These are phyloP conservation scores for Globisporangium sylvaticum DNA, from an alignment of 352 stramenopile species.

Conservation along the genomic window DNA sequence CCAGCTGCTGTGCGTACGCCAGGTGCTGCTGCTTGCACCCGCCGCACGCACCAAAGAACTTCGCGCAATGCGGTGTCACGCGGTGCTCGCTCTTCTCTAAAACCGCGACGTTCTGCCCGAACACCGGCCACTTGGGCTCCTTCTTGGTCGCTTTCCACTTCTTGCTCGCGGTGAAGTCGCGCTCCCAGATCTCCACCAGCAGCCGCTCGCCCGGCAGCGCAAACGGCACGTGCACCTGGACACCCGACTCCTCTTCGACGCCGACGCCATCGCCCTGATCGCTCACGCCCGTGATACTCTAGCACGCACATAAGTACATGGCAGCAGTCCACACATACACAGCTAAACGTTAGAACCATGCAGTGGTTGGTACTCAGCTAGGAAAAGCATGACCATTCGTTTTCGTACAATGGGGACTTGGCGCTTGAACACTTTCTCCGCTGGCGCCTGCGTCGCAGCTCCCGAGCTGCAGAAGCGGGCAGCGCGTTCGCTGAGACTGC, in stretches of 20 bases:
- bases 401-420: constrained; percentile 14
- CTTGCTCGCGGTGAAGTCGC: constrained; percentile 31
- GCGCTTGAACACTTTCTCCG: constrained; percentile 12
- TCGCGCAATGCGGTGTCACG: constrained; percentile 33
- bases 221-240: constrained; percentile 50
- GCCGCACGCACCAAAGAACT: constrained; percentile 63
- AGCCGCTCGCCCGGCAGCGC: constrained; percentile 47
- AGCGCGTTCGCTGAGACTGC: neutral
- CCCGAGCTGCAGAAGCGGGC: neutral
- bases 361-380: too few relatives aligned
- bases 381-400: neutral
- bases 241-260: constrained; percentile 7
- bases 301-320: neutral
- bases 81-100: constrained; percentile 30
- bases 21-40: constrained; percentile 74
- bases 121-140: constrained; percentile 30
- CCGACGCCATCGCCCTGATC: constrained; percentile 51
- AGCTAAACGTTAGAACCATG: neutral
- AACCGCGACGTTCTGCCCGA: constrained; percentile 31
- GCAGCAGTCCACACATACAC: neutral
- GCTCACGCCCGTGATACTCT: constrained; percentile 36
- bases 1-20: constrained; percentile 45
- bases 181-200: constrained; percentile 44
- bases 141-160: constrained; percentile 16
- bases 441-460: neutral